Evolutionary conservation across 148 eudicot species (phyloP).

Genomic region (Oxyria digyna): DNA sequence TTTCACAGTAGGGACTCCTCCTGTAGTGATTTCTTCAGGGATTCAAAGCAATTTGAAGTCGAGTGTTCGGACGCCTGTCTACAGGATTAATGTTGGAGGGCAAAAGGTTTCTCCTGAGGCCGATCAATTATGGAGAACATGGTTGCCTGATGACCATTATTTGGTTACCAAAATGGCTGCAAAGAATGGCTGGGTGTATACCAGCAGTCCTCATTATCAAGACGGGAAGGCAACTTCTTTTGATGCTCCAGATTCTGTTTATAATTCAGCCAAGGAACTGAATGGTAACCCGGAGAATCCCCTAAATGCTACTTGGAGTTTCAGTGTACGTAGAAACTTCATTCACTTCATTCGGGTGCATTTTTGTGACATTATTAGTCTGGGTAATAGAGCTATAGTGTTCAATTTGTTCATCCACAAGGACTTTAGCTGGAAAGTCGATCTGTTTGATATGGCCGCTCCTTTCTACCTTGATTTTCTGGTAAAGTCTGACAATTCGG

Average conservation of each 20-base stretch:
- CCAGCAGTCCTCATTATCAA: constrained; percentile 11
- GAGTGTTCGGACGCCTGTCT: background rate
- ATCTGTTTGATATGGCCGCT: constrained; percentile 28
- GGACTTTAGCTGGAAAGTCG: constrained; percentile 28
- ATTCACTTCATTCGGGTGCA: constrained; percentile 35
- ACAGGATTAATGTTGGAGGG: constrained; percentile 21
- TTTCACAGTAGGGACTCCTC: background rate
- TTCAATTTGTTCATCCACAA: constrained; percentile 39
- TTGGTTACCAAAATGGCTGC: constrained; percentile 12
- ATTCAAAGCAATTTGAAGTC: background rate
- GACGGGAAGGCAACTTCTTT: constrained; percentile 7
- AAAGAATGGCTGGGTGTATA: constrained; percentile 1
- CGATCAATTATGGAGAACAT: constrained; percentile 18
- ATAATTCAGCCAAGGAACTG: constrained; percentile 20
- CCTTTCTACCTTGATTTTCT: constrained; percentile 32
- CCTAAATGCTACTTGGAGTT: constrained; percentile 39
- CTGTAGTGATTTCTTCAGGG: background rate
- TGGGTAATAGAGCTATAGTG: constrained; percentile 30
- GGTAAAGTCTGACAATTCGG: background rate
- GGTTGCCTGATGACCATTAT: constrained; percentile 19
- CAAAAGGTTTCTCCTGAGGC: constrained; percentile 10
- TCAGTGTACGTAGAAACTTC: constrained; percentile 32
- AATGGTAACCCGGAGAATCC: constrained; percentile 17
- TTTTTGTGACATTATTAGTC: constrained; percentile 49
- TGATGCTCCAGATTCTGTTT: constrained; percentile 18